Conservation (phyloP, 495 filamentous ascomycete species). For the Penicillium silybi region DNA sequence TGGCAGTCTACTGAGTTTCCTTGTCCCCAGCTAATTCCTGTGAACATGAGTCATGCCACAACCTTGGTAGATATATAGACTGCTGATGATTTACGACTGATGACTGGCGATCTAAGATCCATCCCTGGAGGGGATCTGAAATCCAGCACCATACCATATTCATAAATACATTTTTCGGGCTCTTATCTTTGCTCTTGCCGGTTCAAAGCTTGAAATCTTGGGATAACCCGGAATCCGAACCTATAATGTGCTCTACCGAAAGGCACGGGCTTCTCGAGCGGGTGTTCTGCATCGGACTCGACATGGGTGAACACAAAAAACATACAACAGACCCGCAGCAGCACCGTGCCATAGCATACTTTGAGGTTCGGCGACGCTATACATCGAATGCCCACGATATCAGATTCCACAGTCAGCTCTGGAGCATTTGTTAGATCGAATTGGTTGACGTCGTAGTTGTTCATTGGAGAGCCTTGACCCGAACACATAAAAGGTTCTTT, state of each 20-base stretch:
- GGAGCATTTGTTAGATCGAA: background rate
- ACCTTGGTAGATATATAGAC: background rate
- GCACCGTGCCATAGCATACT: background rate
- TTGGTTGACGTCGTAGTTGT: background rate
- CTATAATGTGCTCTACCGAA: background rate
- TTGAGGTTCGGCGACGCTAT: background rate
- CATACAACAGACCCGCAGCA: too few species aligned
- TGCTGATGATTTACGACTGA: background rate
- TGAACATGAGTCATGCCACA: background rate
- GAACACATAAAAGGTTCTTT: background rate
- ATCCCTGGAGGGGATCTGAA: too few species aligned
- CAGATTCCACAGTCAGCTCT: background rate
- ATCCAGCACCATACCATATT: background rate
- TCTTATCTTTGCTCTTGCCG: background rate
- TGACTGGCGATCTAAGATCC: background rate
- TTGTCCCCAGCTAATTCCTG: conserved; percentile 45
- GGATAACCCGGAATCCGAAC: background rate
- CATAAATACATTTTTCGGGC: background rate
- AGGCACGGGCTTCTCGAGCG: background rate
- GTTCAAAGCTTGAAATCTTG: background rate
- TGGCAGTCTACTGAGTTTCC: conserved; percentile 88
- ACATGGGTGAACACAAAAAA: background rate
- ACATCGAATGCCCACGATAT: background rate
- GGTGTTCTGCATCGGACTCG: background rate
- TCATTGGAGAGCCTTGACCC: background rate